phyloP scores from a whole-genome alignment of 208 protist genomes.

The Strigomonas culicis region DNA sequence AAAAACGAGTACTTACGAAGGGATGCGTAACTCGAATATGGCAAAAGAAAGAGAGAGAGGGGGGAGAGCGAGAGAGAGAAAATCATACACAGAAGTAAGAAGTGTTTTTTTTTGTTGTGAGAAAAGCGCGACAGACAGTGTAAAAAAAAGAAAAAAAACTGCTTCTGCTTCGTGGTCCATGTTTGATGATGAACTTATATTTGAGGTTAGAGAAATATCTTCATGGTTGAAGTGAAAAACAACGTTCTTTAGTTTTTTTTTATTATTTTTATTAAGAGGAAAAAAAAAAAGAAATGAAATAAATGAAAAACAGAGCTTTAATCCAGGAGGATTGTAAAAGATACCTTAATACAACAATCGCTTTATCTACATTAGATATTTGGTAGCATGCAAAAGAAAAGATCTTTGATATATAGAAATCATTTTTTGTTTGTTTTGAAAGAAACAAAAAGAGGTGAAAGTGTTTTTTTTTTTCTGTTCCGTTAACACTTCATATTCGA shows the following conservation, averaged over 20 bases:
- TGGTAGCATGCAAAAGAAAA: slow-evolving; percentile 9
- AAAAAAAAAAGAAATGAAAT: slow-evolving; percentile 2
- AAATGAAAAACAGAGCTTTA: background rate
- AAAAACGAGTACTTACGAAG: slow-evolving; percentile 4
- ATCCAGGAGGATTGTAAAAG: background rate
- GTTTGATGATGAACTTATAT: too few relatives aligned
- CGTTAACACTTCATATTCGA: background rate
- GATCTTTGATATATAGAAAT: background rate
- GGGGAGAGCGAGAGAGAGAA: slow-evolving; percentile 1
- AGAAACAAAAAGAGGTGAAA: background rate
- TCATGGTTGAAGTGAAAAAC: background rate
- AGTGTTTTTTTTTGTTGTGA: background rate
- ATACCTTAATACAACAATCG: too few relatives aligned
- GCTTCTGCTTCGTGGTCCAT: too few relatives aligned
- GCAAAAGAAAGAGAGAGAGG: background rate
- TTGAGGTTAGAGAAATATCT: background rate
- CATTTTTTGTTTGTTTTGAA: slow-evolving; percentile 1
- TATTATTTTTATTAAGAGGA: slow-evolving; percentile 3
- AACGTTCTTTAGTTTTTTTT: slow-evolving; percentile 3
- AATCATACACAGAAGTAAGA: background rate
- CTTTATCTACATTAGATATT: background rate
- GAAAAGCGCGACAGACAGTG: background rate
- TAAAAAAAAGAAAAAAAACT: background rate
- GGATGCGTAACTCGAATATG: background rate
- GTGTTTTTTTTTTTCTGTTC: slow-evolving; percentile 12